These are phyloP conservation scores for Yamadazyma sp. DNA, from an alignment of 1,139 yeast genomes.

Conservation along the genomic window DNA sequence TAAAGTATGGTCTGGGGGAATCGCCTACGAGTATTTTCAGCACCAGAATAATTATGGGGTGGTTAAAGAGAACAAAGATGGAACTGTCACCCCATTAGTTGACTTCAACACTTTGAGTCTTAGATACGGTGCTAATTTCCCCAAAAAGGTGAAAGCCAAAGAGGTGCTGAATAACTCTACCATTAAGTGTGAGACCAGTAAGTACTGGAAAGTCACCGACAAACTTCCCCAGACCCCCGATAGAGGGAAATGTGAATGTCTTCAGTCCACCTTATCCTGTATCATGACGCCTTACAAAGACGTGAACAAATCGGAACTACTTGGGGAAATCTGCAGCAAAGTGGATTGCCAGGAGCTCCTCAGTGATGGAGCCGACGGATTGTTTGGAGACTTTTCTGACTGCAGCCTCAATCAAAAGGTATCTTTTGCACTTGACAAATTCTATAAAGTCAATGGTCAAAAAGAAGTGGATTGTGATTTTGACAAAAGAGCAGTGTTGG, in stretches of 20 bases:
- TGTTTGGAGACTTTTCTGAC: constrained; percentile 58
- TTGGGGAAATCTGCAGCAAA: constrained; percentile 48
- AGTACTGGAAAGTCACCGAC: constrained; percentile 43
- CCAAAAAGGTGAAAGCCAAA: constrained; percentile 23
- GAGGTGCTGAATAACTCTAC: constrained; percentile 9
- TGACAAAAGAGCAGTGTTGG: constrained; percentile 36
- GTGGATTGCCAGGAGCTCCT: constrained; percentile 53
- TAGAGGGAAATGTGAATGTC: constrained; percentile 53
- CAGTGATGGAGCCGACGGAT: constrained; percentile 49
- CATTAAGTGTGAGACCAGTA: constrained; percentile 9
- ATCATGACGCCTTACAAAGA: constrained; percentile 36
- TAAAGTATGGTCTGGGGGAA: constrained; percentile 44
- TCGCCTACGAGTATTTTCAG: constrained; percentile 41
- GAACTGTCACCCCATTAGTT: constrained; percentile 34
- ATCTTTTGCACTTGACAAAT: constrained; percentile 52
- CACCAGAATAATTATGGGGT: constrained; percentile 37
- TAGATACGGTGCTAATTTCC: constrained; percentile 32
- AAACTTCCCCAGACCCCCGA: constrained; percentile 58
- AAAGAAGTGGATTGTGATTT: constrained; percentile 34
- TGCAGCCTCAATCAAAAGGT: constrained; percentile 53
- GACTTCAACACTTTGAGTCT: constrained; percentile 42
- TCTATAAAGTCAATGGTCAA: constrained; percentile 34
- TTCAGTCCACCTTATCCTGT: constrained; percentile 52
- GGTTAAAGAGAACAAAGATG: constrained; percentile 26
- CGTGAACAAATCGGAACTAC: constrained; percentile 29